Conservation (phyloP, 2,329 filamentous ascomycete genomes). For the Aureobasidium sp. region DNA sequence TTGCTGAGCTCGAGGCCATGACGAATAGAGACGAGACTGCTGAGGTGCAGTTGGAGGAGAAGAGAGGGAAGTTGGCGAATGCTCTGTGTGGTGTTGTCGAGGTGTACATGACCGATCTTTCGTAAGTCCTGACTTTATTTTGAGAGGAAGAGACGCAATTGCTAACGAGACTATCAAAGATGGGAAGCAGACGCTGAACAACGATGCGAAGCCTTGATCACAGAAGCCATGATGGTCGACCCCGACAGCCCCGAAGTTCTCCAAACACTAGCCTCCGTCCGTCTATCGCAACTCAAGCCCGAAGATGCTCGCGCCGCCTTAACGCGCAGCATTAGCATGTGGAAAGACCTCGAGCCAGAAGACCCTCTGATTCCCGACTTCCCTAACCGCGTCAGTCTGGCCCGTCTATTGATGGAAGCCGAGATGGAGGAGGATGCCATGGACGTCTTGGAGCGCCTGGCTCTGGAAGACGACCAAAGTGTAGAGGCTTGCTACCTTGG, state of each 20-base stretch:
- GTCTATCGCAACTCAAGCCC: slow-evolving; percentile 75
- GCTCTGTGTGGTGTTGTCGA: slow-evolving; percentile 92
- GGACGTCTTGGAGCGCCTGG: slow-evolving; percentile 73
- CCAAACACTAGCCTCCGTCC: slow-evolving; percentile 88
- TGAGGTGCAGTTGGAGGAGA: slow-evolving; percentile 49
- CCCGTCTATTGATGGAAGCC: slow-evolving; percentile 82
- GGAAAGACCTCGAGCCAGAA: slow-evolving; percentile 69
- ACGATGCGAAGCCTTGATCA: slow-evolving; percentile 80
- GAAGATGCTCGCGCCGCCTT: slow-evolving; percentile 78
- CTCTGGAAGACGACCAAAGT: slow-evolving; percentile 84
- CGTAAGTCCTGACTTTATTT: slow-evolving; percentile 44
- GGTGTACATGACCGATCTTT: slow-evolving; percentile 98
- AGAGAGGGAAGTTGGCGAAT: slow-evolving; percentile 74
- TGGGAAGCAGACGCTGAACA: slow-evolving; percentile 85
- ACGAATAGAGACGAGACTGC: slow-evolving; percentile 30
- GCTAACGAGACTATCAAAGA: slow-evolving; percentile 19
- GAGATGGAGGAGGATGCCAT: slow-evolving; percentile 79
- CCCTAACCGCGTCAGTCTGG: slow-evolving; percentile 73
- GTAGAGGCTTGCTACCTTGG: slow-evolving; percentile 97
- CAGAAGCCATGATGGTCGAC: slow-evolving; percentile 79
- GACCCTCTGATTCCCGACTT: slow-evolving; percentile 76
- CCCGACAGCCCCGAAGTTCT: slow-evolving; percentile 80
- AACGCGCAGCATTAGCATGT: slow-evolving; percentile 69
- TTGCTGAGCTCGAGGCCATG: slow-evolving; percentile 54
- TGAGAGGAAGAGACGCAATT: neutral